Percentiles rank a stretch among this genome's conserved stretches.
These are phyloP conservation scores for Auriscalpium microsporum DNA, from an alignment of 768 basidiomycete genomes.

Conservation along the genomic window DNA sequence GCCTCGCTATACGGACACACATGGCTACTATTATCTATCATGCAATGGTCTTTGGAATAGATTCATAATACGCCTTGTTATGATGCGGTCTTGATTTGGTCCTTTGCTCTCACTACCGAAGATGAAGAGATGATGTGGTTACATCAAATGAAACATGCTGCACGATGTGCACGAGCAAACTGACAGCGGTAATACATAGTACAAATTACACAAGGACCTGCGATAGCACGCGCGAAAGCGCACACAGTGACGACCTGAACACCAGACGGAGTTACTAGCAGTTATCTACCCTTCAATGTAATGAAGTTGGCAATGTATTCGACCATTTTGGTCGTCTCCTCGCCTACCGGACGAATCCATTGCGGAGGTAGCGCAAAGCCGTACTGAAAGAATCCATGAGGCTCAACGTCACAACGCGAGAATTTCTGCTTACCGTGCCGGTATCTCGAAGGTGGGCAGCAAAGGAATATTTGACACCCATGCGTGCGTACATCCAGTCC, in stretches of 20 bases:
- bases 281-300: conserved; percentile 23
- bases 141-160: too few species aligned
- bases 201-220: too few species aligned
- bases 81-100: too few species aligned
- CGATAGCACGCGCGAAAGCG: too few species aligned
- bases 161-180: too few species aligned
- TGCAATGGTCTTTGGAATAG: not conserved
- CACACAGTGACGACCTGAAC: not conserved
- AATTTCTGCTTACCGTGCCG: conserved; percentile 44
- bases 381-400: conserved; percentile 37
- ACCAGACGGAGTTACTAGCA: not conserved
- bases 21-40: not conserved
- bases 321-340: conserved; percentile 63
- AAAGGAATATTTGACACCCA: conserved; percentile 54
- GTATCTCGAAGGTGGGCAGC: conserved; percentile 61
- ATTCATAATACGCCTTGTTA: not conserved
- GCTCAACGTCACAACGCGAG: not conserved
- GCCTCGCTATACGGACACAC: not conserved
- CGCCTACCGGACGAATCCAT: conserved; percentile 72
- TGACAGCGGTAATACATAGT: too few species aligned
- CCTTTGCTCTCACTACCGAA: too few species aligned
- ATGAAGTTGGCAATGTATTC: conserved; percentile 65
- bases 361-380: conserved; percentile 66
- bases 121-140: too few species aligned
- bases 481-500: conserved; percentile 54